Evolutionary conservation across 352 stramenopile species (phyloP).

Genomic region (Pythium sukuiense): DNA sequence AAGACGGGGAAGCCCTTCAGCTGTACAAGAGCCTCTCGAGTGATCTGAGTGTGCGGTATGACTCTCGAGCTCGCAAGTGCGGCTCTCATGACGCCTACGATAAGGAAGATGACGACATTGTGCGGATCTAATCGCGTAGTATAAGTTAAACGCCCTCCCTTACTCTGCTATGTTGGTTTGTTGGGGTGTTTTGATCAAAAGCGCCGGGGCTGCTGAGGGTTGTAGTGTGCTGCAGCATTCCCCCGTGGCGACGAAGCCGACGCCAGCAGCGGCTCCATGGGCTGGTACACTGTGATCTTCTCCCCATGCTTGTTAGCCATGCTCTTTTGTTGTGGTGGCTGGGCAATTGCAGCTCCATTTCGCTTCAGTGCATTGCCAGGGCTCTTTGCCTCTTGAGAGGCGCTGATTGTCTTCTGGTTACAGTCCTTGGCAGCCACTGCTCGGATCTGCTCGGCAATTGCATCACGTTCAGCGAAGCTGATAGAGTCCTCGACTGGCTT

Average conservation of each 20-base stretch:
- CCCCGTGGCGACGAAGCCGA: not conserved
- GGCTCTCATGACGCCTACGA: slow-evolving; percentile 24
- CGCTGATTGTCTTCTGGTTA: not conserved
- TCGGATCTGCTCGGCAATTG: slow-evolving; percentile 24
- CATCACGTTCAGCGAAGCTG: slow-evolving; percentile 12
- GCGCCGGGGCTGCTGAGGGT: slow-evolving; percentile 13
- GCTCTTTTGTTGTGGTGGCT: not conserved
- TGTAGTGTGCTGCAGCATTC: not conserved
- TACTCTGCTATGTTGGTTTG: too few relatives aligned
- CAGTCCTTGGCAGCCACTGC: slow-evolving; percentile 7
- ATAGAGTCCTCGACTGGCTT: not conserved
- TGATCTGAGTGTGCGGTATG: slow-evolving; percentile 41
- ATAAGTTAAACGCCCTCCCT: not conserved
- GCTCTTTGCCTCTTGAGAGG: not conserved
- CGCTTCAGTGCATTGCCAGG: slow-evolving; percentile 11
- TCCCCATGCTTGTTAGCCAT: slow-evolving; percentile 10
- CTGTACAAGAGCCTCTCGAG: slow-evolving; percentile 36
- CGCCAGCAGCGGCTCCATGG: slow-evolving; percentile 3
- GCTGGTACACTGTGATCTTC: slow-evolving; percentile 26
- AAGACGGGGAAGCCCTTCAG: slow-evolving; percentile 18
- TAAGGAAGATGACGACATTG: slow-evolving; percentile 25
- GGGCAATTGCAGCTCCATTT: slow-evolving; percentile 19
- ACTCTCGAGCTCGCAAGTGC: slow-evolving; percentile 27
- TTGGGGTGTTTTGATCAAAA: not conserved
- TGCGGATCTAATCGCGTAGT: slow-evolving; percentile 18